A percentile compares a stretch with the other conserved stretches of the same genome.
phyloP scores from a whole-genome alignment of 2,329 filamentous ascomycete genomes.

The Xylaria sp. region DNA sequence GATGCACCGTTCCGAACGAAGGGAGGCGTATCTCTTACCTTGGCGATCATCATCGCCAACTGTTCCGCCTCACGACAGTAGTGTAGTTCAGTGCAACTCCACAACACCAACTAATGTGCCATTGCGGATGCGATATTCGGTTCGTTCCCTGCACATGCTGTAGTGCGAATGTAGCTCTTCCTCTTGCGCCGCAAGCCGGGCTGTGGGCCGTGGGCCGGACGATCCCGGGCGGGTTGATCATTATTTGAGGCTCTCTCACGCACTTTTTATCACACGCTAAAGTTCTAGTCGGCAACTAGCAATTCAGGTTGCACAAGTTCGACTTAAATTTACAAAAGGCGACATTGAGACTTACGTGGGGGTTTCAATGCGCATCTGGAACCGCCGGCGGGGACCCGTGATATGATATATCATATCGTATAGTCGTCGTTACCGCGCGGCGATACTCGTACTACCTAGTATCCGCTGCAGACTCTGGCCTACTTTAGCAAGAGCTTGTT shows the following conservation, averaged over 20 bases:
- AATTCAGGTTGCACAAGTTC: not conserved
- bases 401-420: not conserved
- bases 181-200: not conserved
- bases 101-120: conserved; percentile 10
- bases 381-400: not conserved
- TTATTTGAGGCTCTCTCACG: not conserved
- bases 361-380: not conserved
- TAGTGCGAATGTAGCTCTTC: not conserved
- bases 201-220: conserved; percentile 1
- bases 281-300: not conserved
- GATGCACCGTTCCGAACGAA: not conserved
- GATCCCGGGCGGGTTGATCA: not conserved
- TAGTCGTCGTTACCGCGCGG: not conserved
- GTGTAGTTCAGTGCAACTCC: not conserved
- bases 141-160: conserved; percentile 7
- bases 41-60: not conserved
- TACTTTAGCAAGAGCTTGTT: conserved; percentile 14
- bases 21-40: not conserved
- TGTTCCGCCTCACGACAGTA: too few relatives aligned
- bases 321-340: not conserved
- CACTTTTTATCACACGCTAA: too few relatives aligned
- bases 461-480: not conserved
- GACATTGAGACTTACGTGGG: not conserved
- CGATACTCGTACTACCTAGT: not conserved
- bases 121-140: not conserved